These are phyloP conservation scores for Candida railenensis DNA, from an alignment of 805 yeast genomes.

Conservation along the genomic window DNA sequence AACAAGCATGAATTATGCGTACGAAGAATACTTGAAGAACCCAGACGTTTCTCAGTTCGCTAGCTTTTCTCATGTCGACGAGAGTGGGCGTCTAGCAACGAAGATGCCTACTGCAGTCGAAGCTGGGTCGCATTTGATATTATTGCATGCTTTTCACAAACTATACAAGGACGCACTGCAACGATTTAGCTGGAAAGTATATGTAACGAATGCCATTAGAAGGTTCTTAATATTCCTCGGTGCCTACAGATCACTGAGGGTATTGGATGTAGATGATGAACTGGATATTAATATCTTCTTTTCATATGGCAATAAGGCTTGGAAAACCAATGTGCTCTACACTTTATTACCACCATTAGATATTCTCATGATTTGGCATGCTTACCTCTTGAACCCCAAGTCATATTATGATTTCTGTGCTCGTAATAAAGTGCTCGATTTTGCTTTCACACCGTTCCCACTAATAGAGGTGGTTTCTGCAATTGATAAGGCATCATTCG, in stretches of 20 bases:
- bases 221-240: conserved; percentile 20
- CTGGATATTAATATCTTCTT: background rate
- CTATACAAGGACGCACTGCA: conserved; percentile 9
- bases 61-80: background rate
- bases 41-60: background rate
- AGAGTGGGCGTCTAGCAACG: background rate
- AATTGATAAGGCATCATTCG: conserved; percentile 11
- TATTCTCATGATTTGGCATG: conserved; percentile 22
- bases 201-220: conserved; percentile 20
- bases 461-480: conserved; percentile 5
- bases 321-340: background rate
- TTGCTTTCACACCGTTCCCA: conserved; percentile 12
- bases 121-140: background rate
- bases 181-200: conserved; percentile 17
- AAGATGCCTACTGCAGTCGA: background rate
- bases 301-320: background rate
- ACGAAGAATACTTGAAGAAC: background rate
- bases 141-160: background rate
- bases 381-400: conserved; percentile 18
- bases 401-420: conserved; percentile 14
- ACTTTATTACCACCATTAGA: conserved; percentile 19
- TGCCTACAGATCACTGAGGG: conserved; percentile 8
- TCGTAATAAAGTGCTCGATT: conserved; percentile 10
- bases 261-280: background rate
- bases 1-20: background rate